phyloP scores from a whole-genome alignment of 2,329 filamentous ascomycete species.

The Ploettnerulaceae sp. region DNA sequence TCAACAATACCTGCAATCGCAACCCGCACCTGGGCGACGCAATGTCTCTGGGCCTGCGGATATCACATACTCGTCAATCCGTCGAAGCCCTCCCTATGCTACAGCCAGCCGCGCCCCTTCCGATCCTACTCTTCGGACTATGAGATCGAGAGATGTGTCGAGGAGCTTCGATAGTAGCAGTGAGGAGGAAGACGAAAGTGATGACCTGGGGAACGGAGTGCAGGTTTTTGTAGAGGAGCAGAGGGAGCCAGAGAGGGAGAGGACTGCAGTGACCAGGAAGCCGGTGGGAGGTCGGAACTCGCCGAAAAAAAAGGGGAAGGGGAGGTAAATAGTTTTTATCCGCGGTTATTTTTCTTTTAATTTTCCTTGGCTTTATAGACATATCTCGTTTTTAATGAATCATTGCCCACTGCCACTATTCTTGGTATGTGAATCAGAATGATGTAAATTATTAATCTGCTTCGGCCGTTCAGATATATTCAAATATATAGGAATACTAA shows the following conservation, averaged over 20 bases:
- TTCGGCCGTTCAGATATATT: no score
- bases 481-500: no score
- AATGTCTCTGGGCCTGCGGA: slow-evolving; percentile 34
- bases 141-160: slow-evolving; percentile 13
- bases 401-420: no score
- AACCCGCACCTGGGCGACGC: slow-evolving; percentile 27
- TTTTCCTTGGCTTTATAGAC: slow-evolving; percentile 11
- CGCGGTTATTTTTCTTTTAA: neutral
- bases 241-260: slow-evolving; percentile 13
- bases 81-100: slow-evolving; percentile 22
- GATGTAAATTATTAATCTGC: no score
- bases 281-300: slow-evolving; percentile 22
- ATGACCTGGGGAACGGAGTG: slow-evolving; percentile 30
- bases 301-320: slow-evolving; percentile 24
- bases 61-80: slow-evolving; percentile 32
- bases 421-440: no score
- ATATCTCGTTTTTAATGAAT: no score
- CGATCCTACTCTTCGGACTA: slow-evolving; percentile 22
- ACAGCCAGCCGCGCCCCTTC: slow-evolving; percentile 12
- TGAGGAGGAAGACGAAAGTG: slow-evolving; percentile 26
- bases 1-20: slow-evolving; percentile 31
- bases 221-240: slow-evolving; percentile 29
- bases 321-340: slow-evolving; percentile 11
- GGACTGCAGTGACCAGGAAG: slow-evolving; percentile 19
- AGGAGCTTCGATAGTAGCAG: slow-evolving; percentile 19